phyloP scores from a whole-genome alignment of 192 early-diverging fungal species.

The Mortierella antarctica region DNA sequence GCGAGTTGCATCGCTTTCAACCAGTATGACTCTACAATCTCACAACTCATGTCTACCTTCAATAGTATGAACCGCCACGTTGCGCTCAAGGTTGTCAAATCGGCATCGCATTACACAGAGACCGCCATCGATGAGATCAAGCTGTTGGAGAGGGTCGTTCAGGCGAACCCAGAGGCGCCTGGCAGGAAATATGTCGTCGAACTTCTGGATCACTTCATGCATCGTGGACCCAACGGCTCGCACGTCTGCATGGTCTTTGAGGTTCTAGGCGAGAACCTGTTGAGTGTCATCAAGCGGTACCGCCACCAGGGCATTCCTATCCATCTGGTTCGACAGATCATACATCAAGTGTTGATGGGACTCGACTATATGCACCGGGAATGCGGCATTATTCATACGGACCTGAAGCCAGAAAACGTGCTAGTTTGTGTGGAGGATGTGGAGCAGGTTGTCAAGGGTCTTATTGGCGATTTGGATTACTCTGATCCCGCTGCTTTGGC shows the following conservation, averaged over 20 bases:
- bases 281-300: conserved; percentile 89
- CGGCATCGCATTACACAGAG: conserved; percentile 94
- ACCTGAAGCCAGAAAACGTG: conserved; percentile 98
- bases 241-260: conserved; percentile 99
- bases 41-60: background rate
- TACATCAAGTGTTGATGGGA: conserved; percentile 90
- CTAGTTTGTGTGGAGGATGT: conserved; percentile 91
- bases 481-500: conserved; percentile 43
- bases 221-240: conserved; percentile 87
- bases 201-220: conserved; percentile 92
- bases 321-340: conserved; percentile 89
- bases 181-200: conserved; percentile 82
- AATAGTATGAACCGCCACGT: conserved; percentile 77
- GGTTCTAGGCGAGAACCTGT: conserved; percentile 93
- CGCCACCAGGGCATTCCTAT: conserved; percentile 86
- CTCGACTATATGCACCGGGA: conserved; percentile 94
- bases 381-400: conserved; percentile 98
- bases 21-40: background rate
- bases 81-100: conserved; percentile 98
- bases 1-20: too few species aligned
- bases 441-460: conserved; percentile 76
- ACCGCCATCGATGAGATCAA: conserved; percentile 97
- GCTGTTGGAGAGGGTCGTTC: conserved; percentile 84
- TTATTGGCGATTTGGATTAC: conserved; percentile 59
- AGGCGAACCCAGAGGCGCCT: conserved; percentile 65